Percentiles rank a stretch among this genome's conserved stretches.
Conservation (phyloP, 345 rosid species). For the Boechera retrofracta region DNA sequence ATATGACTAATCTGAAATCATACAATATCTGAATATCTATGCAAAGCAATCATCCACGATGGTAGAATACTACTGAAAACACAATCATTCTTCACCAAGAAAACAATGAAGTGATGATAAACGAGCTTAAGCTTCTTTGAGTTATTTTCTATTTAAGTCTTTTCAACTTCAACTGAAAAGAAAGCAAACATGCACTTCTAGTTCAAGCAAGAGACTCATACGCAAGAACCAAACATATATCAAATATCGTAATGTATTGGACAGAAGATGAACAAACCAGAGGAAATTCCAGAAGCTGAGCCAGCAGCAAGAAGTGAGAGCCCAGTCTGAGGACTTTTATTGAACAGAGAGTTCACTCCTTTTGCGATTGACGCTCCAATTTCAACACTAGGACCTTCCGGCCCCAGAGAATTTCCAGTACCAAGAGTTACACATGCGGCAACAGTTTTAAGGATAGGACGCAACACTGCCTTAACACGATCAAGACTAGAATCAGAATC, state of each 20-base stretch:
- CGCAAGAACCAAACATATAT: not conserved
- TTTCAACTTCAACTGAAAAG: not conserved
- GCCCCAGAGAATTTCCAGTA: conserved; percentile 91
- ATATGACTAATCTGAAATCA: too few relatives aligned
- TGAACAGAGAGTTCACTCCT: conserved; percentile 56
- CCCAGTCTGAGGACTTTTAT: conserved; percentile 52
- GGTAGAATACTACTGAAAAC: too few relatives aligned
- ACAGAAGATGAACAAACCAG: conserved; percentile 61
- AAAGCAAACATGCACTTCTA: not conserved
- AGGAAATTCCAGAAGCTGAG: conserved; percentile 87
- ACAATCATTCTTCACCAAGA: too few relatives aligned
- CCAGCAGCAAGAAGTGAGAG: conserved; percentile 89
- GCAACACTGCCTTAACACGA: conserved; percentile 51
- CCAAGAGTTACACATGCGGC: conserved; percentile 93
- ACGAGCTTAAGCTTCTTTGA: not conserved
- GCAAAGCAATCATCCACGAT: too few relatives aligned
- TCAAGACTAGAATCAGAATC: conserved; percentile 33
- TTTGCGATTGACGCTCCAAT: conserved; percentile 87
- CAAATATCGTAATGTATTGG: not conserved
- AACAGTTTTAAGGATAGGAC: conserved; percentile 68
- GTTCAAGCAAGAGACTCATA: not conserved
- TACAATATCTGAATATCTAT: too few relatives aligned
- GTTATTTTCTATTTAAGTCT: too few relatives aligned
- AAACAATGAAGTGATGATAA: too few relatives aligned
- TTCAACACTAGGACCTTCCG: conserved; percentile 97